phyloP scores from a whole-genome alignment of 345 rosid species.

The Salix exigua region DNA sequence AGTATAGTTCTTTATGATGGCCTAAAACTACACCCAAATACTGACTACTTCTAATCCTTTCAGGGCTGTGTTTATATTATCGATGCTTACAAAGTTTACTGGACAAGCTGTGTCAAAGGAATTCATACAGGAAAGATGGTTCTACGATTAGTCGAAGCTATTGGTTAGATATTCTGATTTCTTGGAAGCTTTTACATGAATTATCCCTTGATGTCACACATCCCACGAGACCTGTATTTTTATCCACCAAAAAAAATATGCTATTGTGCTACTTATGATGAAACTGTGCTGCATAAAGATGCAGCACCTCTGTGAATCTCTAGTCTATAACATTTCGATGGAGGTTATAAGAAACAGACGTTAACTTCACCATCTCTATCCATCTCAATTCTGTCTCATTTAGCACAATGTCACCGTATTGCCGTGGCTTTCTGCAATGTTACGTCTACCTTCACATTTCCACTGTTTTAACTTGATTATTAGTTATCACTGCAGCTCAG shows the following conservation, averaged over 20 bases:
- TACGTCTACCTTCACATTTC: neutral
- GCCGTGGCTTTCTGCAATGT: neutral
- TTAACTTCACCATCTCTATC: no score
- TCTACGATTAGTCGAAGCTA: constrained; percentile 83
- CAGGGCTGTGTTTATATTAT: constrained; percentile 75
- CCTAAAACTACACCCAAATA: neutral
- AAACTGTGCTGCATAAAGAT: no score
- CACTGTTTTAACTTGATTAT: neutral
- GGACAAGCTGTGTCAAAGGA: constrained; percentile 78
- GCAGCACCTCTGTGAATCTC: neutral
- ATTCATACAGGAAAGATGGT: constrained; percentile 86
- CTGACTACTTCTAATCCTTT: neutral
- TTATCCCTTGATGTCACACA: neutral
- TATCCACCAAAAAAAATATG: no score
- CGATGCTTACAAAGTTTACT: constrained; percentile 79
- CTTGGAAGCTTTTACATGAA: neutral
- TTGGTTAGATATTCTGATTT: constrained; percentile 41
- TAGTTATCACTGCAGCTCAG: neutral
- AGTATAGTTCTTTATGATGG: neutral
- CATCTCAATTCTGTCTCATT: no score
- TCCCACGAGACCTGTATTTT: neutral
- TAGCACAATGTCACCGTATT: neutral
- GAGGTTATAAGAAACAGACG: no score
- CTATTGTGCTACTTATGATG: no score
- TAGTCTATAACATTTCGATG: neutral